Conservation (phyloP, 345 rosid species). For the thale cress (Arabidopsis thaliana) region TAIR10.1 NC_003070.9:27027001-27027500, state of each 20-base stretch:
- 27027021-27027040: slow-evolving; percentile 49
- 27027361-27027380: slow-evolving; percentile 70
- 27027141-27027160: slow-evolving; percentile 48
- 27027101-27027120: no score
- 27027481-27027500: slow-evolving; percentile 55
- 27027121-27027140: background rate
- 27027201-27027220: slow-evolving; percentile 65
- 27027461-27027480: background rate
- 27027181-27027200: slow-evolving; percentile 55
- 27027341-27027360: slow-evolving; percentile 69
- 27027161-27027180: slow-evolving; percentile 55
- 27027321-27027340: slow-evolving; percentile 60
- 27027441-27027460: background rate
- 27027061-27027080: slow-evolving; percentile 53
- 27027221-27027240: slow-evolving; percentile 72
- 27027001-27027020: slow-evolving; percentile 52
- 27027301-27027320: background rate
- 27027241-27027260: slow-evolving; percentile 78
- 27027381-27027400: slow-evolving; percentile 83
- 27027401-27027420: slow-evolving; percentile 69
- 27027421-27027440: background rate
- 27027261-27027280: background rate
- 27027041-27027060: slow-evolving; percentile 63
- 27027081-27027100: background rate
- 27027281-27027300: background rate